A percentile compares a stretch with the other conserved stretches of the same genome.
phyloP scores from a whole-genome alignment of 305 asterid genomes.

The Fraxinus floribunda region DNA sequence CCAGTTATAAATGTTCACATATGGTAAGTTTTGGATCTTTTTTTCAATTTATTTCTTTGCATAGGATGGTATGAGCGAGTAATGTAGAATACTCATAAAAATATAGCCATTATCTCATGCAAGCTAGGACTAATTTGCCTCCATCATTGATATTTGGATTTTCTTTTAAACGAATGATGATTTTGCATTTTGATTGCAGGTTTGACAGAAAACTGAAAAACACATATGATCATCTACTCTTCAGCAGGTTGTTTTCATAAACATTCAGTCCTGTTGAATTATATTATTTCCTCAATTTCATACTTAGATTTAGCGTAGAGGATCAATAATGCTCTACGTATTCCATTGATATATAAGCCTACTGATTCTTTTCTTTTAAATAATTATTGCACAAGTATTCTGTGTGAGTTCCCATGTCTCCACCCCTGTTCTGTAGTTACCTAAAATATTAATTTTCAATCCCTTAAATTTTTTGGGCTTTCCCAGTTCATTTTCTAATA shows the following conservation, averaged over 20 bases:
- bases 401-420: neutral
- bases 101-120: neutral
- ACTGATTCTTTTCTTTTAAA: neutral
- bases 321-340: neutral
- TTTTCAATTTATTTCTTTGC: neutral
- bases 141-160: neutral
- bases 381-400: neutral
- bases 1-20: slow-evolving; percentile 98
- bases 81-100: neutral
- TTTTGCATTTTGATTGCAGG: slow-evolving; percentile 52
- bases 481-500: neutral
- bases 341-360: neutral
- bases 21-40: slow-evolving; percentile 54
- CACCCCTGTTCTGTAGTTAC: neutral
- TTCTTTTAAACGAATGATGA: neutral
- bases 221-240: slow-evolving; percentile 89
- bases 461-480: neutral
- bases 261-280: neutral
- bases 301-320: neutral
- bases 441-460: neutral
- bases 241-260: slow-evolving; percentile 69
- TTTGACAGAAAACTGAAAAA: slow-evolving; percentile 89
- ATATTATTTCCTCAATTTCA: neutral
- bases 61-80: neutral
- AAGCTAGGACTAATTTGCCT: neutral